Evolutionary conservation across 2,329 filamentous ascomycete species (phyloP).

Genomic region (Hypomyces perniciosus): DNA sequence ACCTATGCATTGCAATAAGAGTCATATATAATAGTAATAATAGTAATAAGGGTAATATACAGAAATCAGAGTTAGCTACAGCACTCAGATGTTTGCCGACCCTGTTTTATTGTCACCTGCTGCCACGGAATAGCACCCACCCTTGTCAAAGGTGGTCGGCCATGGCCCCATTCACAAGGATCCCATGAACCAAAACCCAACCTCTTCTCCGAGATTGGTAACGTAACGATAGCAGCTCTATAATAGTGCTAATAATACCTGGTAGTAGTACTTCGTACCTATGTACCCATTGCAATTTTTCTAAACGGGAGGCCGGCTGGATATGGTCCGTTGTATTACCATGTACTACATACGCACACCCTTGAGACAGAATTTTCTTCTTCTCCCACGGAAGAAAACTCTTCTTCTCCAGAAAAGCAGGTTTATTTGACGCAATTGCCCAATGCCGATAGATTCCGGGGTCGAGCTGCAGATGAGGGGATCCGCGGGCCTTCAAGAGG

Average conservation of each 20-base stretch:
- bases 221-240: not conserved
- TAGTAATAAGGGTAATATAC: no score
- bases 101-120: not conserved
- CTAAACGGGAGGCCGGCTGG: not conserved
- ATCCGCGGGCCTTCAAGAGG: conserved; percentile 22
- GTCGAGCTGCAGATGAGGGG: conserved; percentile 25
- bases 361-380: not conserved
- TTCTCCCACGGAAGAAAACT: not conserved
- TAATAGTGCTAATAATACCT: no score
- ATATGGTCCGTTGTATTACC: not conserved
- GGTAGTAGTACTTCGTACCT: no score
- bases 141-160: conserved; percentile 8
- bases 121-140: not conserved
- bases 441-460: conserved; percentile 23
- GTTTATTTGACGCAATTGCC: conserved; percentile 11
- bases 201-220: conserved; percentile 10
- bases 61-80: not conserved
- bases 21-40: no score
- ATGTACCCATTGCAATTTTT: not conserved
- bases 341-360: no score
- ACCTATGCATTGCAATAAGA: no score
- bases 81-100: conserved; percentile 2
- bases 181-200: conserved; percentile 6
- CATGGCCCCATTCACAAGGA: conserved; percentile 9
- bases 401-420: no score